Conservation (phyloP, 1,284 basidiomycete species). For the Takashimella koratensis region DNA sequence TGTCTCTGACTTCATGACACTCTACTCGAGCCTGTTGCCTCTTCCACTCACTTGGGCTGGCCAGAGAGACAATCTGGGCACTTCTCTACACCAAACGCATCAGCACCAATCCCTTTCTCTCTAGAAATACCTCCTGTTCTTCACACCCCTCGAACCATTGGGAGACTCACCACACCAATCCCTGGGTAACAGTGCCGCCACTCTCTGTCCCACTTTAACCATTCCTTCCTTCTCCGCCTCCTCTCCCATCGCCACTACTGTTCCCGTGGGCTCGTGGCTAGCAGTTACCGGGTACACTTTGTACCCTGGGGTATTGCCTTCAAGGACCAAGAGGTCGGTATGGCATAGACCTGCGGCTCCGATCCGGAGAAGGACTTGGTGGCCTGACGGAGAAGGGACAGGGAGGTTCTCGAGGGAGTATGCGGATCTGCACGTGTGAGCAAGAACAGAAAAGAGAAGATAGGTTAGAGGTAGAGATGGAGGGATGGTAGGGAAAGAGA, state of each 20-base stretch:
- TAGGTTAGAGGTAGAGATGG: too few species aligned
- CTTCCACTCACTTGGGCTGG: too few species aligned
- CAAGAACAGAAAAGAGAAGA: too few species aligned
- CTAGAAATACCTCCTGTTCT: too few species aligned
- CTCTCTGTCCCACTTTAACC: slow-evolving; percentile 20
- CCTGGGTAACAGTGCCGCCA: slow-evolving; percentile 16
- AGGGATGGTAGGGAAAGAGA: too few species aligned
- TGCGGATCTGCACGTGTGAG: too few species aligned
- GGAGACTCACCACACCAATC: slow-evolving; percentile 18
- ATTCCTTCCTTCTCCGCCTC: slow-evolving; percentile 11
- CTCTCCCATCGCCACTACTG: slow-evolving; percentile 17
- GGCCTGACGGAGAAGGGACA: too few species aligned
- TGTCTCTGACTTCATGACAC: slow-evolving; percentile 14
- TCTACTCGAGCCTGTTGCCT: too few species aligned
- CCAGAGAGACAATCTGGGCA: too few species aligned
- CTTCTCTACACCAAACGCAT: too few species aligned
- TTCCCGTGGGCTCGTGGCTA: slow-evolving; percentile 29
- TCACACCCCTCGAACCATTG: background rate
- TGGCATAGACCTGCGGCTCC: slow-evolving; percentile 1
- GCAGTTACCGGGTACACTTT: slow-evolving; percentile 20
- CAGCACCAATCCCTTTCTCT: too few species aligned
- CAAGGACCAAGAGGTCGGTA: background rate
- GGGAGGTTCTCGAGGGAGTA: too few species aligned
- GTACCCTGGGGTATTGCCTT: background rate
- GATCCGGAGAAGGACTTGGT: background rate